Conservation (phyloP, 805 yeast species). For the Suhomyces emberorum region DNA sequence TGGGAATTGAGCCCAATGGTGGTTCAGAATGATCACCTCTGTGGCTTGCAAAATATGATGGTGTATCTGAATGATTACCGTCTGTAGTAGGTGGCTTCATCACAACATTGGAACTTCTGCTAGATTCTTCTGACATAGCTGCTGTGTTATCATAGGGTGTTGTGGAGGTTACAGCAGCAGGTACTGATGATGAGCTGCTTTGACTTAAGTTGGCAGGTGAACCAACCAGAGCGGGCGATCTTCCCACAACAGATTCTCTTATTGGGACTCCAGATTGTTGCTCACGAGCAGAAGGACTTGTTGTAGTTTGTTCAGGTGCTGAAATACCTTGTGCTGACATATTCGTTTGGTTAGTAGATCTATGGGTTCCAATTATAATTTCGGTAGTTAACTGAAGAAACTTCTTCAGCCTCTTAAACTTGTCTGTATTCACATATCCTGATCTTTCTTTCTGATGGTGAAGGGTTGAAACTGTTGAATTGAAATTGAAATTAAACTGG, state of each 20-base stretch:
- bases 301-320: neutral
- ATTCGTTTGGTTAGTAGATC: neutral
- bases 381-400: conserved; percentile 81
- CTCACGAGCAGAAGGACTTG: neutral
- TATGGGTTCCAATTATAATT: conserved; percentile 73
- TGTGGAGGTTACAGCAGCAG: conserved; percentile 4
- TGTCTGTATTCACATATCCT: conserved; percentile 72
- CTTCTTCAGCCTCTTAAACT: conserved; percentile 68
- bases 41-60: conserved; percentile 24
- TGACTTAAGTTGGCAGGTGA: conserved; percentile 1
- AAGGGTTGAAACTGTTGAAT: conserved; percentile 5
- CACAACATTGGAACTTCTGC: neutral
- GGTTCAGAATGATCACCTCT: neutral
- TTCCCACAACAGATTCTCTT: neutral
- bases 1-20: conserved; percentile 7
- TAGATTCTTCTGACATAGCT: neutral
- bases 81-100: neutral
- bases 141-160: neutral
- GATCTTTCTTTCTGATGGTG: conserved; percentile 30
- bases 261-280: neutral
- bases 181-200: neutral
- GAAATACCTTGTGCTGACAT: neutral
- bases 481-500: conserved; percentile 23
- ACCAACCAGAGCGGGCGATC: neutral
- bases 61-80: conserved; percentile 18